A percentile compares a stretch with the other conserved stretches of the same genome.
phyloP scores from a whole-genome alignment of 208 protist species.

The Trypanosomatidae sp. region DNA sequence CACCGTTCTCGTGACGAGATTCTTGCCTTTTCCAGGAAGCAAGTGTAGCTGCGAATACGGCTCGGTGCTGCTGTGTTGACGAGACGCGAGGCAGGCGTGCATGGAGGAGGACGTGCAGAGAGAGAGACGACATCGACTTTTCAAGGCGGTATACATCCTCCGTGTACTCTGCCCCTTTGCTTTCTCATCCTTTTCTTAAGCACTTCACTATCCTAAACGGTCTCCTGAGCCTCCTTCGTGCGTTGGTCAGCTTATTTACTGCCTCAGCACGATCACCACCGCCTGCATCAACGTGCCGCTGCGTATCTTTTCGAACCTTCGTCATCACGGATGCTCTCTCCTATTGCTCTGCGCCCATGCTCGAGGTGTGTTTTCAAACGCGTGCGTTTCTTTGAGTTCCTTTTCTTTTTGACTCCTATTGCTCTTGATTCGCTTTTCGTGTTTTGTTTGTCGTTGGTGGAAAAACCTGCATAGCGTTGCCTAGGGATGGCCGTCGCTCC shows the following conservation, averaged over 20 bases:
- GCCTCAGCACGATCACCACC: background rate
- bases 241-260: background rate
- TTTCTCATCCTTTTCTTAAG: background rate
- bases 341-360: background rate
- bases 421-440: background rate
- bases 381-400: background rate
- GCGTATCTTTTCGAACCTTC: background rate
- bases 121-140: background rate
- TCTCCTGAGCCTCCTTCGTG: background rate
- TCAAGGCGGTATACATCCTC: background rate
- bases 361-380: background rate
- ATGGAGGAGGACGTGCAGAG: background rate
- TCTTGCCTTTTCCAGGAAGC: background rate
- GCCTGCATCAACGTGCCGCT: background rate
- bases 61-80: background rate
- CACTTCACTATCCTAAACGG: background rate
- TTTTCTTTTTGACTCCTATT: constrained; percentile 3
- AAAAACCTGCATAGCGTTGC: background rate
- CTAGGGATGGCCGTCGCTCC: background rate
- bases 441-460: background rate
- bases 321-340: background rate
- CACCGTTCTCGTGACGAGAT: background rate
- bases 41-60: background rate
- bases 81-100: background rate
- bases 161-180: background rate